Conservation (phyloP, 495 filamentous ascomycete genomes). For the Aspergillus cavernicola region DNA sequence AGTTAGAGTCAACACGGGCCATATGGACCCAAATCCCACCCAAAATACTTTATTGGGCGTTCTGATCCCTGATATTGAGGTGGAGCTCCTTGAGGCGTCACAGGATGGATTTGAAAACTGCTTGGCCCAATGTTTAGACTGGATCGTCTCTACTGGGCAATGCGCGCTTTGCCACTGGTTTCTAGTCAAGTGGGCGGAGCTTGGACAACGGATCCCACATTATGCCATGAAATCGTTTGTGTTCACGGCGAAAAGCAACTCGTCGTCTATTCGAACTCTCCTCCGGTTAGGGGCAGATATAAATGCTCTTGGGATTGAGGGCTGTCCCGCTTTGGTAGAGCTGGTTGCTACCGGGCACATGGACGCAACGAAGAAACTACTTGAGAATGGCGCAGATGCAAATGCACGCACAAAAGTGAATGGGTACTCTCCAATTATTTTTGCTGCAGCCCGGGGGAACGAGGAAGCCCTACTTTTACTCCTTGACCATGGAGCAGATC, state of each 20-base stretch:
- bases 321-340: slow-evolving; percentile 16
- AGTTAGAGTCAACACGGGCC: neutral
- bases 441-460: slow-evolving; percentile 14
- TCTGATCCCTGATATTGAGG: slow-evolving; percentile 4
- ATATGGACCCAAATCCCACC: neutral
- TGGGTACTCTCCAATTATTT: slow-evolving; percentile 1
- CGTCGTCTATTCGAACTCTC: slow-evolving; percentile 16
- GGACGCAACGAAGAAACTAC: slow-evolving; percentile 4
- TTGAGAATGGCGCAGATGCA: slow-evolving; percentile 19
- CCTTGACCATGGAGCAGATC: slow-evolving; percentile 16
- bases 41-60: slow-evolving; percentile 6
- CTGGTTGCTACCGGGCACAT: neutral
- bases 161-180: slow-evolving; percentile 13
- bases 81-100: neutral
- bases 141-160: slow-evolving; percentile 2
- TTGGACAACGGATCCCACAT: neutral
- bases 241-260: slow-evolving; percentile 14
- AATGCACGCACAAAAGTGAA: slow-evolving; percentile 4
- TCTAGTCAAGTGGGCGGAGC: slow-evolving; percentile 15
- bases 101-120: neutral
- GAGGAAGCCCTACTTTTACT: slow-evolving; percentile 16
- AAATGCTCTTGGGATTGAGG: neutral
- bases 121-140: slow-evolving; percentile 3
- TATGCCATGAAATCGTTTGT: slow-evolving; percentile 1
- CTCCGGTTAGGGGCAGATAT: slow-evolving; percentile 17